Evolutionary conservation across 23 red algal genomes (phyloP), one percentile per base, ranked within the genome.

Genomic region (Gracilariopsis chorda): DNA sequence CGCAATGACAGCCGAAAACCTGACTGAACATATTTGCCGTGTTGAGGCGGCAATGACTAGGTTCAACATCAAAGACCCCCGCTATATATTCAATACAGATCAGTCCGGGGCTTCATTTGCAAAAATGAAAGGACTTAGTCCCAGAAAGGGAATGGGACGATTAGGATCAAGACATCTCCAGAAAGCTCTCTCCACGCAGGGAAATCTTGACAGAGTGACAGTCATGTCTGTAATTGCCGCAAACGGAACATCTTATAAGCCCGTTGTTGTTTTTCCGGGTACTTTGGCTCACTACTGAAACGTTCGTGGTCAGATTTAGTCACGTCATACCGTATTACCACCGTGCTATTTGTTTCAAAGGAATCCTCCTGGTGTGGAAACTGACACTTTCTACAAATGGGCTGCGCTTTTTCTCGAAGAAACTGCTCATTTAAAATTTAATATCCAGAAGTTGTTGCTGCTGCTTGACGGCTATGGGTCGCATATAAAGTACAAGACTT

Each of bases 1-100:
- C 33, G 44, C 76, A 23, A 11, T 80, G 42, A 80, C 37, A 0
- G 0, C 17, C 17, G 76, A 80, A 0, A 51, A 51, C 34, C 19
- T 80, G 44, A 0, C 46, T 9, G 76, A 80, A 12, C 39, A 80
- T 28, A 80, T 80, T 80, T 48, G 21, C 20, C 37, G 76, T 11
- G 47, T 55, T 27, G 7, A 80, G 35, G 12, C 24, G 36, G 76
- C 46, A 51, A 80, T 0, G 46, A 49, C 48, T 20, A 0, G 44
- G 76, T 80, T 53, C 44, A 48, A 49, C 25, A 80, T 80, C 35
- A 40, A 34, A 17, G 44, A 80, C 76, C 42, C 76, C n/a, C n/a
- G n/a, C n/a, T n/a, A n/a, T n/a, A n/a, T n/a, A n/a, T n/a, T n/a
- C n/a, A n/a, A n/a, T n/a, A n/a, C n/a, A n/a, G n/a, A n/a, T n/a